Conservation (phyloP, 306 rosid genomes). For the Begonia masoniana region DNA sequence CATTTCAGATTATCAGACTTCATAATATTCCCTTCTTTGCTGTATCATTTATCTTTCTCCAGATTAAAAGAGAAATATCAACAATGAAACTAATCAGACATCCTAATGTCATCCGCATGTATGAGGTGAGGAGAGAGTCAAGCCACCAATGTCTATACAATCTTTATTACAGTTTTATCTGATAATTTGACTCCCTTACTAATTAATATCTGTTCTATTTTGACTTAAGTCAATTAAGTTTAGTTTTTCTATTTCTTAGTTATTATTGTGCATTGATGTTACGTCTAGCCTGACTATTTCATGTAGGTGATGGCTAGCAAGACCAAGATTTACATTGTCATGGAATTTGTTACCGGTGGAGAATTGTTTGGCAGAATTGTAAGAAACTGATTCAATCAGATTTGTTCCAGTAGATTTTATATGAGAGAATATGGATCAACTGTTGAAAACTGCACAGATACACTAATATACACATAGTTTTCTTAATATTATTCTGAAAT, state of each 20-base stretch:
- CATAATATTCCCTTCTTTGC: neutral
- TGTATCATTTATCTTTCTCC: conserved; percentile 15
- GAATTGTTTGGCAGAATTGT: conserved; percentile 91
- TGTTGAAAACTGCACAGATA: neutral
- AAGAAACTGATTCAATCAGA: conserved; percentile 19
- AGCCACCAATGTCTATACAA: too few species aligned
- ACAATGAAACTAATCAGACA: conserved; percentile 91
- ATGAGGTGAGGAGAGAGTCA: conserved; percentile 48
- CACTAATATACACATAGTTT: neutral
- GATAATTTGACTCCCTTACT: too few species aligned
- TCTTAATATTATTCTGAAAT: neutral
- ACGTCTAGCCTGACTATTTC: conserved; percentile 18
- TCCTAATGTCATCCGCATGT: conserved; percentile 88
- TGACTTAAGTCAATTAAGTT: neutral
- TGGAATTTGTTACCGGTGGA: conserved; percentile 92
- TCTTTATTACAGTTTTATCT: too few species aligned
- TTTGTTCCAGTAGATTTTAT: neutral
- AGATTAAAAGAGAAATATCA: conserved; percentile 94
- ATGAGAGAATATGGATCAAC: neutral
- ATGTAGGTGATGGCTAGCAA: conserved; percentile 93
- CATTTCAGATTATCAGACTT: too few species aligned
- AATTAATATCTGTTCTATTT: too few species aligned
- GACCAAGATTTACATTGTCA: conserved; percentile 81
- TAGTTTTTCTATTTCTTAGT: conserved; percentile 5
- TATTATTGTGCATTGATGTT: conserved; percentile 10